phyloP scores from a whole-genome alignment of 73 alveolate genomes.

The Paramecium octaurelia region DNA sequence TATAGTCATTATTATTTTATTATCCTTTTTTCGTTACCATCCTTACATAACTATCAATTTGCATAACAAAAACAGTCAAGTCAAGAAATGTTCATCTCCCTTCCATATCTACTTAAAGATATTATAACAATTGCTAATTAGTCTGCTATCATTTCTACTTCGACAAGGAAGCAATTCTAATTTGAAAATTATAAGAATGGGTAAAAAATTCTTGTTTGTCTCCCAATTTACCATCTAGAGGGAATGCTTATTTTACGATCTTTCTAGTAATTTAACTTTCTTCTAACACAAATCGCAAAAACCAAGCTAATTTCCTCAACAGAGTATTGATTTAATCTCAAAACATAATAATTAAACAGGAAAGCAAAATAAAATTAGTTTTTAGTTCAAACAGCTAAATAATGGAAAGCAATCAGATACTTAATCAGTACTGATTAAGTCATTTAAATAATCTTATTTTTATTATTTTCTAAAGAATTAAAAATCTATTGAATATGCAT shows the following conservation, averaged over 20 bases:
- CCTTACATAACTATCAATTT: slow-evolving; percentile 6
- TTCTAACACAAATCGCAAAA: slow-evolving; percentile 73
- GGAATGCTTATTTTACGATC: slow-evolving; percentile 64
- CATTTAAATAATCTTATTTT: no score
- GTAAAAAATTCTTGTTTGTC: slow-evolving; percentile 76
- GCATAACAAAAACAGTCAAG: slow-evolving; percentile 88
- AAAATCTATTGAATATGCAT: no score
- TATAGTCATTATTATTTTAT: neutral
- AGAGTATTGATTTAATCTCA: slow-evolving; percentile 75
- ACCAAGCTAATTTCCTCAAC: slow-evolving; percentile 78
- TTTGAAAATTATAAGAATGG: slow-evolving; percentile 73
- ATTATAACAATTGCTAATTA: slow-evolving; percentile 41
- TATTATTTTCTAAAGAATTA: no score
- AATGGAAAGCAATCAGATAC: slow-evolving; percentile 93
- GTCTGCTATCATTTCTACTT: slow-evolving; percentile 17
- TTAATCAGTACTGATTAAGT: slow-evolving; percentile 85
- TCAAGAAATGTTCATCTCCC: slow-evolving; percentile 97
- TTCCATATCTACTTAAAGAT: slow-evolving; percentile 94
- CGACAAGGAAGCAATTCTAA: neutral
- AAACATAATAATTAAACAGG: slow-evolving; percentile 97
- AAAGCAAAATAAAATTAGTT: slow-evolving; percentile 93
- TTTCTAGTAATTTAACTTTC: slow-evolving; percentile 78
- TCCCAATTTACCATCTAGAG: slow-evolving; percentile 57
- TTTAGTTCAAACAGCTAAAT: slow-evolving; percentile 74
- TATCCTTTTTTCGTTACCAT: neutral